Evolutionary conservation across 345 rosid genomes (phyloP), one percentile per base, ranked within the genome.

Genomic region (Populus alba): DNA sequence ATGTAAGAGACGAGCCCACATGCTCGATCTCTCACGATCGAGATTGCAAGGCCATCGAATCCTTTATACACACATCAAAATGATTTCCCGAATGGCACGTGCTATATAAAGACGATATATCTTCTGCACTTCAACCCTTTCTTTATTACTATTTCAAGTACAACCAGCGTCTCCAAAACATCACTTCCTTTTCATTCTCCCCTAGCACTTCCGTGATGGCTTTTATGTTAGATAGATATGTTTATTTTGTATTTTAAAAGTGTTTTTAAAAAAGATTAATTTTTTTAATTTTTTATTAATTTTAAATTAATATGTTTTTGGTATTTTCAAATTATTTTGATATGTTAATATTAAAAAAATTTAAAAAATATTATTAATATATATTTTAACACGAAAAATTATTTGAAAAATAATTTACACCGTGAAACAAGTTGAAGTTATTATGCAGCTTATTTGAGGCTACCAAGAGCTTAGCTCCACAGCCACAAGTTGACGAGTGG

Each of bases 121-220:
- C 6, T n/a, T 11, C 62, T 41, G 39, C 66, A 6, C 45, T 55
- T 11, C 4, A 38, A 10, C 27, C 7, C 38, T 39, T 0, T 20
- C 22, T 6, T 38, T 15, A 23, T 7, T 49, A 12, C 75, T 62
- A 77, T 70, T 71, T 70, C 8, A 10, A 70, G 70, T 53, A 53
- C 0, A 53, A 18, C n/a, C 18, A n/a, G 10, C n/a, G 23, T 20
- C 59, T 53, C 59, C 59, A 53, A 18, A 6, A 4, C 59, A 8
- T 41, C 33, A 4, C 18, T 61, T 47, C 75, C 17, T 69, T 74
- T 79, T 79, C 77, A 55, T 23, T 5, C 31, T 75, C 62, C 41
- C 41, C 67, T 2, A 71, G 71, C 72, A 65, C 23, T 80, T 70
- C 51, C 83, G 83, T 80, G 72, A 80, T 63, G 70, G 35, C 35